Percentiles rank a stretch among this genome's conserved stretches.
These are phyloP conservation scores for Mucuna pruriens DNA, from an alignment of 306 rosid genomes.

Conservation along the genomic window DNA sequence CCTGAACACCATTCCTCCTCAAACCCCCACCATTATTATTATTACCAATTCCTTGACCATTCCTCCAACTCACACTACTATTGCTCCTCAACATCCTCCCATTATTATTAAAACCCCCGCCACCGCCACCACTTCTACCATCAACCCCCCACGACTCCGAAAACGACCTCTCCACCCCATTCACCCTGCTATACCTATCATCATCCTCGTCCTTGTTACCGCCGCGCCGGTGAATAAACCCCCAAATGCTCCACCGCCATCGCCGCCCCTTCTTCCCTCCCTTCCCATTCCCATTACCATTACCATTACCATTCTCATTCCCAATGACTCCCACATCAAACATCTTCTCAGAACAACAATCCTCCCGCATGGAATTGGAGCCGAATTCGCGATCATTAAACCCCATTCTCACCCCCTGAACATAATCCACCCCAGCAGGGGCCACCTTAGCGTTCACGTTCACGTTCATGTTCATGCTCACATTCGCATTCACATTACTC, in stretches of 20 bases:
- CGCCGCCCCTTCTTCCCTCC: conserved; percentile 74
- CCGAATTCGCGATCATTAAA: conserved; percentile 56
- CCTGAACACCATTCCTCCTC: conserved; percentile 62
- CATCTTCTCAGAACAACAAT: conserved; percentile 63
- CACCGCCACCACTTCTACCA: conserved; percentile 58
- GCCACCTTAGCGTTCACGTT: conserved; percentile 63
- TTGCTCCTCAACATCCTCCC: conserved; percentile 74
- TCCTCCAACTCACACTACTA: conserved; percentile 93
- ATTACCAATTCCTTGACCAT: conserved; percentile 50
- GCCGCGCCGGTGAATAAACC: conserved; percentile 61
- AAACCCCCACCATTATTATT: conserved; percentile 59
- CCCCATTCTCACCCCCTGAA: conserved; percentile 54
- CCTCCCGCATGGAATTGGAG: conserved; percentile 69
- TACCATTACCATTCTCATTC: conserved; percentile 59
- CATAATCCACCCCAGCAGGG: conserved; percentile 61
- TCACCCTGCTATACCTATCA: conserved; percentile 61
- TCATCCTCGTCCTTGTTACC: conserved; percentile 80
- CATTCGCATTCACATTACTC: conserved; percentile 12
- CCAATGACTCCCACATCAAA: conserved; percentile 60
- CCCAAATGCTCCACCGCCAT: conserved; percentile 92
- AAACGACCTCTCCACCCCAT: conserved; percentile 69
- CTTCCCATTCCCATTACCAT: conserved; percentile 62
- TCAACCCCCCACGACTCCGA: conserved; percentile 80
- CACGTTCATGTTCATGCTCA: not conserved
- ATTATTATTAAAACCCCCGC: conserved; percentile 49